Conservation (phyloP, 352 stramenopile genomes). For the Phytopythium mirpurense region DNA sequence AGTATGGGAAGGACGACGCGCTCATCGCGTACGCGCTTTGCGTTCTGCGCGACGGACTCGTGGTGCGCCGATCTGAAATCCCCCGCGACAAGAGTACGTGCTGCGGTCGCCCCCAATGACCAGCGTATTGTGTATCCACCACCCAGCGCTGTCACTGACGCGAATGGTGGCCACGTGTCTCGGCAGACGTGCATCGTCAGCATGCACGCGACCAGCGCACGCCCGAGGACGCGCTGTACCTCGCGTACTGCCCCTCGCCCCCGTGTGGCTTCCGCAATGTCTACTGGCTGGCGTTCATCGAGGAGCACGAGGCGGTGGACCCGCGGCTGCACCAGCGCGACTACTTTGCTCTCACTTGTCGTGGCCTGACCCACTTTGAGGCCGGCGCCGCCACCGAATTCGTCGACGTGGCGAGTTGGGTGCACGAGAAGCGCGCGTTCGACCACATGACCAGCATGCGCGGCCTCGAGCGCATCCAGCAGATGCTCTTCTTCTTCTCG, state of each 20-base stretch:
- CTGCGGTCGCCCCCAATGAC: too few species aligned
- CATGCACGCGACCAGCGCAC: constrained; percentile 8
- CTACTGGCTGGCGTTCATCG: constrained; percentile 53
- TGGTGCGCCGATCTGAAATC: constrained; percentile 30
- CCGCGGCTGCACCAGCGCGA: constrained; percentile 12
- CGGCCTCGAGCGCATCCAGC: constrained; percentile 53
- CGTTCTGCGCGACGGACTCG: constrained; percentile 24
- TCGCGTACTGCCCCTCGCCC: constrained; percentile 29
- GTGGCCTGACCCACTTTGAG: constrained; percentile 52
- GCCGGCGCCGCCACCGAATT: constrained; percentile 40
- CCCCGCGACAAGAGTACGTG: constrained; percentile 24
- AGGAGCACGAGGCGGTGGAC: constrained; percentile 27
- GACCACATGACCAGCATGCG: constrained; percentile 69
- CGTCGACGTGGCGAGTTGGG: constrained; percentile 40
- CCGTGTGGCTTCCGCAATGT: constrained; percentile 63
- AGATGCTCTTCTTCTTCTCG: constrained; percentile 70
- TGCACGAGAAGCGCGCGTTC: constrained; percentile 68
- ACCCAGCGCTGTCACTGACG: too few species aligned
- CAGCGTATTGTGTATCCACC: constrained; percentile 1
- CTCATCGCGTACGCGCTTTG: constrained; percentile 41
- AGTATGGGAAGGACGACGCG: constrained; percentile 37
- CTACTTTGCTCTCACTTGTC: constrained; percentile 55
- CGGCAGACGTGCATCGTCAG: constrained; percentile 12
- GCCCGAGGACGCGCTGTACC: constrained; percentile 57
- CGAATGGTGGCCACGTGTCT: too few species aligned